These are phyloP conservation scores for Scenedesmus sp. DNA, from an alignment of 163 green algal genomes.

Conservation along the genomic window DNA sequence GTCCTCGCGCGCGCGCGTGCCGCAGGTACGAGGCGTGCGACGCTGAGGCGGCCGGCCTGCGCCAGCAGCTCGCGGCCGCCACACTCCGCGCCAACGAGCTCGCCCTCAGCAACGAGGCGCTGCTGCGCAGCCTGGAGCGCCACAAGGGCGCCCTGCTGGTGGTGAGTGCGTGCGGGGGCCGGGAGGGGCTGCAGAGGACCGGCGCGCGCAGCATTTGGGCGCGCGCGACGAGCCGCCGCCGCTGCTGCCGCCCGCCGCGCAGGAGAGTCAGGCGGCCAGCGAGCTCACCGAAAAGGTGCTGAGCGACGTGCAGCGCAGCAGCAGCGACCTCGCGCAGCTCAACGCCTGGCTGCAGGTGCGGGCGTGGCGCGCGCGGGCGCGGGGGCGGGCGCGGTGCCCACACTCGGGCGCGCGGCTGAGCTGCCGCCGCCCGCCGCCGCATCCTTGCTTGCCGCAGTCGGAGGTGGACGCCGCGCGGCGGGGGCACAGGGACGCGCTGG, in stretches of 20 bases:
- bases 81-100: constrained; percentile 26
- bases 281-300: constrained; percentile 29
- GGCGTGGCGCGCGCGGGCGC: too few relatives aligned
- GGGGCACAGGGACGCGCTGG: constrained; percentile 14
- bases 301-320: constrained; percentile 39
- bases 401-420: too few relatives aligned
- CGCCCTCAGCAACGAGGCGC: constrained; percentile 23
- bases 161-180: neutral
- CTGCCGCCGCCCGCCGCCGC: too few relatives aligned
- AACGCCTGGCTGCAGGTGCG: constrained; percentile 41
- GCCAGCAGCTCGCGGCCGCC: constrained; percentile 32
- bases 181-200: neutral
- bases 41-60: neutral
- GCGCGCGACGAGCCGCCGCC: neutral
- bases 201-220: neutral
- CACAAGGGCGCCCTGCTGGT: constrained; percentile 9
- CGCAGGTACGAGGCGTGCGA: constrained; percentile 32
- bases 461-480: constrained; percentile 27
- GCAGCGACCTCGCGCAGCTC: constrained; percentile 35
- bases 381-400: too few relatives aligned
- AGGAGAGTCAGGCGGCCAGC: constrained; percentile 32
- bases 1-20: too few relatives aligned
- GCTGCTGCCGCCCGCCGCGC: neutral
- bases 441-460: neutral
- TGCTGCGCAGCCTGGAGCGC: constrained; percentile 34